Base-by-base conservation (phyloP, 2,329 filamentous ascomycete species). In the Colletotrichum falcatum region DNA sequence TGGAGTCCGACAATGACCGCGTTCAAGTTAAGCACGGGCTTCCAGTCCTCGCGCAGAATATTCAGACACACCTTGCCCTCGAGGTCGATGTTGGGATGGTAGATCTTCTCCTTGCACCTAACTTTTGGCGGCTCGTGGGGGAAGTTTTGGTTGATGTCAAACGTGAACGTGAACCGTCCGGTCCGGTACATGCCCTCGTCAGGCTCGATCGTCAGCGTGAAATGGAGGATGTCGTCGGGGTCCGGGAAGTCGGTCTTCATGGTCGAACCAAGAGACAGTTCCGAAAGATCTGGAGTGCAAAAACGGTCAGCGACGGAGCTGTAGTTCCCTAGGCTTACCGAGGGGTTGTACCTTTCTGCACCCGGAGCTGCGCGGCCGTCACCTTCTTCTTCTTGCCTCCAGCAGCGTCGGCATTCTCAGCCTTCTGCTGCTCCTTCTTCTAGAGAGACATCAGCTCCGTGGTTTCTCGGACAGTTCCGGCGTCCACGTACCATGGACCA, bases 21-120 rank as follows among this genome's bases (percentile, higher is more conserved):
- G 79, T 98, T 98, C 79, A 99, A 82, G 81, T 98, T 98, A 79
- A 99, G 84, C 54, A 99, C 96, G 0, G 96, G 96, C 86, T 98
- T 99, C 96, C 96, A 99, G 84, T 99, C 96, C 84, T 99, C 96
- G 72, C 96, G 87, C 78, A 99, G 83, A 77, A 99, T 99, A 81
- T 99, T 99, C 78, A 99, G 84, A 85, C 96, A 99, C 73, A 99
- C 95, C 79, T 99, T 99, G 76, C 96, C 96, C 80, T 98, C 94
- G 49, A 97, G 88, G 78, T 99, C 96, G 79, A 99, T 99, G 82
- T 99, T 99, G 7, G 96, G 96, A 80, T 99, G 96, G 84, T 99
- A 99, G 77, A 99, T 98, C 87, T 97, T 98, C 83, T 99, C 94
- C 75, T 91, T 92, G 84, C 96, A 98, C 78, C 93, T 96, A 76